Evolutionary conservation across 345 rosid species (phyloP).

Genomic region (Salix exigua): DNA sequence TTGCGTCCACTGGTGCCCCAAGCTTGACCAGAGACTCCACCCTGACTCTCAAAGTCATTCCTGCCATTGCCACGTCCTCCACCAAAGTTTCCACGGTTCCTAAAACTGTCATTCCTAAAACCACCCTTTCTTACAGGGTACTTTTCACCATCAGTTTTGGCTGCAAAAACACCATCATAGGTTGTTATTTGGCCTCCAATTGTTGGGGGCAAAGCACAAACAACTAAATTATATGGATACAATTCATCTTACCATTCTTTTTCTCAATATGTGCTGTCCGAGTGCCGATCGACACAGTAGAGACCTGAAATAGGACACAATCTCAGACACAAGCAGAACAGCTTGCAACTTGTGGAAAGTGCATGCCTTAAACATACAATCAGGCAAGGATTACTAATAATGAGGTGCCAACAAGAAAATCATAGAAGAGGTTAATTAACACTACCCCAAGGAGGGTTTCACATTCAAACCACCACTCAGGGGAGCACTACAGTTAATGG

Average conservation of each 20-base stretch:
- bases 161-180: neutral
- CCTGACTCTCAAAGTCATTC: conserved; percentile 15
- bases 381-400: neutral
- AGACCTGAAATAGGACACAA: conserved; percentile 29
- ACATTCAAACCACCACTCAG: neutral
- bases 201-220: neutral
- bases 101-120: neutral
- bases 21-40: conserved; percentile 13
- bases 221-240: neutral
- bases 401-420: neutral
- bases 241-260: conserved; percentile 54
- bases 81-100: conserved; percentile 11
- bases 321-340: neutral
- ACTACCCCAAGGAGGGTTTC: neutral
- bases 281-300: conserved; percentile 51
- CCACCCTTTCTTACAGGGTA: conserved; percentile 13
- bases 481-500: neutral
- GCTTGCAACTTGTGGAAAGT: neutral
- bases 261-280: conserved; percentile 68
- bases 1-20: conserved; percentile 8
- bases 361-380: neutral
- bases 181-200: neutral
- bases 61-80: conserved; percentile 20
- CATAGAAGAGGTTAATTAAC: neutral
- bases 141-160: conserved; percentile 17